Conservation (phyloP, 208 protist genomes). For the Trypanosomatidae sp. region DNA sequence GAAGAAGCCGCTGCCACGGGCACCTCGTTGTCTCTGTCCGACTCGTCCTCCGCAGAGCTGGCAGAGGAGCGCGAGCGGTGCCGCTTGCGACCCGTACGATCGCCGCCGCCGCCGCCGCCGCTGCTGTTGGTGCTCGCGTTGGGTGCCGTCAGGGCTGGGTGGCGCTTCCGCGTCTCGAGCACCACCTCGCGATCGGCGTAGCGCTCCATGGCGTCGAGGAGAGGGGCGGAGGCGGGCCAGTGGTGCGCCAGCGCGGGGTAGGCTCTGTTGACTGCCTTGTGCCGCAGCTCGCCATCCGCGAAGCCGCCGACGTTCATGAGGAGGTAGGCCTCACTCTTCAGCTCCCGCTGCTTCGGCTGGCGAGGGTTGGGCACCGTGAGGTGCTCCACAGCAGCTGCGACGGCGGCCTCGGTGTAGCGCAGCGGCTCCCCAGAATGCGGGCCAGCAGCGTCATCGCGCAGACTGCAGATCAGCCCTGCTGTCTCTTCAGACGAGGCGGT, state of each 20-base stretch:
- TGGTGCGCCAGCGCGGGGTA: conserved; percentile 37
- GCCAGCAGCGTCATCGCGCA: too few species aligned
- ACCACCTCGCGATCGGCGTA: conserved; percentile 39
- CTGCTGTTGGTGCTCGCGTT: neutral
- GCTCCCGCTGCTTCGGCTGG: conserved; percentile 33
- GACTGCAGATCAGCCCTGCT: too few species aligned
- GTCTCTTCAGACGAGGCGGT: neutral
- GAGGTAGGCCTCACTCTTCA: conserved; percentile 45
- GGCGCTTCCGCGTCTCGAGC: conserved; percentile 28
- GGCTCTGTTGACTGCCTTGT: conserved; percentile 53
- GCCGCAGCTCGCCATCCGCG: conserved; percentile 36
- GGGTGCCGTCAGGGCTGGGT: conserved; percentile 14
- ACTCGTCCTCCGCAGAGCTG: too few species aligned
- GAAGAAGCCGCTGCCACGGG: too few species aligned
- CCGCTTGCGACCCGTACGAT: too few species aligned
- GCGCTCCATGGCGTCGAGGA: conserved; percentile 32
- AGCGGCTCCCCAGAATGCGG: neutral
- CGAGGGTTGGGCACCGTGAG: conserved; percentile 15
- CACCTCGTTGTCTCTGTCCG: too few species aligned
- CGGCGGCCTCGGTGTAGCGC: conserved; percentile 21
- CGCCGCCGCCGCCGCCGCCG: conserved; percentile 8
- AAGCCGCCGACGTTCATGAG: conserved; percentile 53
- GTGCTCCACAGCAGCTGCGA: conserved; percentile 12
- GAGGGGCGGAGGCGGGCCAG: conserved; percentile 20
- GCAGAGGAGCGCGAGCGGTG: too few species aligned